These are phyloP conservation scores for Platismatia glauca DNA, from an alignment of 495 filamentous ascomycete genomes.

Conservation along the genomic window DNA sequence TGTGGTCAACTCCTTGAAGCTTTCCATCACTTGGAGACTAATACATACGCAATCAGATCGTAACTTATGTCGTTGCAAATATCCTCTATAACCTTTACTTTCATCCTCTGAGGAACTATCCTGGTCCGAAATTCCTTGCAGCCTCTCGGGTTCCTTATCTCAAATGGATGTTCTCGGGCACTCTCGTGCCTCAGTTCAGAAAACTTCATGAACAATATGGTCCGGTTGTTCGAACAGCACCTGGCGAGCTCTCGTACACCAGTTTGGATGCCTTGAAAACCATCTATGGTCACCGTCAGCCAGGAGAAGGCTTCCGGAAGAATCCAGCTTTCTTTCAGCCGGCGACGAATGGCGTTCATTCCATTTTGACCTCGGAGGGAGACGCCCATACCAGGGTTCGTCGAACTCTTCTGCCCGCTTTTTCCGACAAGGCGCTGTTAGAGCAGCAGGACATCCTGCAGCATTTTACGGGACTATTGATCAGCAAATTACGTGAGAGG, in stretches of 20 bases:
- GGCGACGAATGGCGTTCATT: conserved; percentile 11
- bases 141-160: conserved; percentile 15
- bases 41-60: neutral
- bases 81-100: conserved; percentile 28
- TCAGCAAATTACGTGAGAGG: conserved; percentile 33
- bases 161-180: conserved; percentile 6
- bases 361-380: conserved; percentile 12
- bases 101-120: conserved; percentile 26
- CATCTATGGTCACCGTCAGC: conserved; percentile 16
- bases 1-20: neutral
- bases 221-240: conserved; percentile 41
- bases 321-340: conserved; percentile 13
- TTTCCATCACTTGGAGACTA: neutral
- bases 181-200: conserved; percentile 3
- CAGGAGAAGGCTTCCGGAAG: conserved; percentile 12
- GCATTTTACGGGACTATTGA: conserved; percentile 33
- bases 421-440: conserved; percentile 38
- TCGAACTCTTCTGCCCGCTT: conserved; percentile 38
- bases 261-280: conserved; percentile 13
- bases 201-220: conserved; percentile 37
- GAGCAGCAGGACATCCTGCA: conserved; percentile 41
- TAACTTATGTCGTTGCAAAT: neutral
- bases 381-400: conserved; percentile 30
- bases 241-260: conserved; percentile 35
- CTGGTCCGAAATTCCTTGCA: conserved; percentile 21